phyloP scores from a whole-genome alignment of 768 basidiomycete species.

The Lactarius trivialis region DNA sequence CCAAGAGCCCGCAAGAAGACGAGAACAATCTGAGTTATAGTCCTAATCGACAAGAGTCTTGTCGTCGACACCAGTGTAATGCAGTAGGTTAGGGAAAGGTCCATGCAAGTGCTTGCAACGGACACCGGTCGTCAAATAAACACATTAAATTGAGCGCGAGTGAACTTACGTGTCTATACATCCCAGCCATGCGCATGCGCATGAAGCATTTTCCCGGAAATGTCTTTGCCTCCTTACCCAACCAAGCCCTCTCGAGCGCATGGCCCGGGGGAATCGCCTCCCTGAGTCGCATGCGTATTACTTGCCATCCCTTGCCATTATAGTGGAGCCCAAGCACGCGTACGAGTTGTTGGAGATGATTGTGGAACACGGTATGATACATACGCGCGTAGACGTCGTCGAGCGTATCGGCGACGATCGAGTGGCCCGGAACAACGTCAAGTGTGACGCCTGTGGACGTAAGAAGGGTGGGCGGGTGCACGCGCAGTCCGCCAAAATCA shows the following conservation, averaged over 20 bases:
- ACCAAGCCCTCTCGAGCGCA: constrained; percentile 44
- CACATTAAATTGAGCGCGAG: not conserved
- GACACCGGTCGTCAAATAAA: constrained; percentile 1
- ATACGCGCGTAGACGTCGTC: constrained; percentile 52
- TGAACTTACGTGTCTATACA: constrained; percentile 47
- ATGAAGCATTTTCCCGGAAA: constrained; percentile 51
- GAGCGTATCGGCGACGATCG: constrained; percentile 41
- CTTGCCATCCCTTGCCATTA: constrained; percentile 46
- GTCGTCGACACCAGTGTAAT: constrained; percentile 36
- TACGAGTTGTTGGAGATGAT: constrained; percentile 53
- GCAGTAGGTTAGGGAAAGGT: constrained; percentile 50
- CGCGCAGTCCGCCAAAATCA: constrained; percentile 51
- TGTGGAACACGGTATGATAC: constrained; percentile 54
- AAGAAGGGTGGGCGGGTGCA: constrained; percentile 45
- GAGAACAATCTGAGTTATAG: not conserved
- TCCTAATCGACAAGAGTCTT: not conserved
- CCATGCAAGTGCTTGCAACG: constrained; percentile 43
- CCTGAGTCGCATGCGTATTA: constrained; percentile 42
- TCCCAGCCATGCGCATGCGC: constrained; percentile 50
- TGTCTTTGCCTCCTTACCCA: constrained; percentile 41
- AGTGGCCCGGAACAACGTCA: constrained; percentile 36
- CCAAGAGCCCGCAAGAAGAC: not conserved
- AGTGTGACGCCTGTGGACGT: constrained; percentile 45
- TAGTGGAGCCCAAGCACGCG: constrained; percentile 53
- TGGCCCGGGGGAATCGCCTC: constrained; percentile 42